Evolutionary conservation across 306 rosid species (phyloP).

Genomic region (Medicago arabica): DNA sequence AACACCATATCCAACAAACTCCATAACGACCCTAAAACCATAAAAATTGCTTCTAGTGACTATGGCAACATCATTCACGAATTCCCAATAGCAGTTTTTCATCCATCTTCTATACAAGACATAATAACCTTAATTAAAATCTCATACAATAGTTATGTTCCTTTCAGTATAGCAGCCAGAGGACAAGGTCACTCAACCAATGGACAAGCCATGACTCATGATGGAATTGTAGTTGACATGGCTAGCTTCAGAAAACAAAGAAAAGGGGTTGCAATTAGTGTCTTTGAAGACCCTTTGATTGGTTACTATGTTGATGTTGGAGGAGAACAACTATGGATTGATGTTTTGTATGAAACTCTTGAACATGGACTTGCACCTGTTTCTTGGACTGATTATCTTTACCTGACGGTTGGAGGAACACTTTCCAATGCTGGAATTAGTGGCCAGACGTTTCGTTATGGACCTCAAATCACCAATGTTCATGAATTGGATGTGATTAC

Average conservation of each 20-base stretch:
- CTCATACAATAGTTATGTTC: conserved; percentile 49
- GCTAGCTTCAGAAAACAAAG: conserved; percentile 39
- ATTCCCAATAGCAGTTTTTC: conserved; percentile 62
- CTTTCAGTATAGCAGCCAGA: conserved; percentile 59
- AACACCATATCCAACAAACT: conserved; percentile 43
- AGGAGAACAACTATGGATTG: conserved; percentile 71
- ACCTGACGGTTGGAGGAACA: conserved; percentile 75
- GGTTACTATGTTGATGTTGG: conserved; percentile 73
- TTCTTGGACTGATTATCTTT: conserved; percentile 78
- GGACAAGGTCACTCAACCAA: conserved; percentile 74
- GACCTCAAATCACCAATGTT: conserved; percentile 77
- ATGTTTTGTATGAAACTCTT: conserved; percentile 59
- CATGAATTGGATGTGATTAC: conserved; percentile 73
- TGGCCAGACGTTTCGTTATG: conserved; percentile 45
- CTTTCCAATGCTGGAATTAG: conserved; percentile 27
- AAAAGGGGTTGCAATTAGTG: conserved; percentile 34
- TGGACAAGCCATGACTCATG: conserved; percentile 75
- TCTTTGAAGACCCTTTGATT: conserved; percentile 38
- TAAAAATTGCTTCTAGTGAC: conserved; percentile 62
- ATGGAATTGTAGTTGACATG: conserved; percentile 78
- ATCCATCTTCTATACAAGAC: conserved; percentile 65
- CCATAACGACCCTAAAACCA: conserved; percentile 54
- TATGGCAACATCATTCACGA: conserved; percentile 60
- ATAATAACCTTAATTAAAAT: conserved; percentile 48
- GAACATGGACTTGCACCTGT: conserved; percentile 66